Conservation (phyloP, 2,329 filamentous ascomycete genomes). For the Chaetomiaceae sp. region DNA sequence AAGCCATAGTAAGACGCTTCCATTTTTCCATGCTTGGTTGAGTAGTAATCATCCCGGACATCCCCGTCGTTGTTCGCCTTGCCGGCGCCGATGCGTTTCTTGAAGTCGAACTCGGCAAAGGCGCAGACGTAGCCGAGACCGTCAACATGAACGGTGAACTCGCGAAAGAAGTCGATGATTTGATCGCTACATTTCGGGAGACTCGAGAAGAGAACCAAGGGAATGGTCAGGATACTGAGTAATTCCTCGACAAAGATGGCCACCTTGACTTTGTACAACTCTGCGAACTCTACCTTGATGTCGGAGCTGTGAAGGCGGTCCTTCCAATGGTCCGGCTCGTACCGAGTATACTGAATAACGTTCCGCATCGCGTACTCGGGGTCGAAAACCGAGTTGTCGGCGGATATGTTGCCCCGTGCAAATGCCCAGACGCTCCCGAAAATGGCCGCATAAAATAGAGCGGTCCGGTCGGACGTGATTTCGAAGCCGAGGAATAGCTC, state of each 20-base stretch:
- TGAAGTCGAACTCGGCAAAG: conserved; percentile 96
- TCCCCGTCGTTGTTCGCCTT: conserved; percentile 45
- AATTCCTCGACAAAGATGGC: conserved; percentile 91
- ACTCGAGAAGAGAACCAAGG: conserved; percentile 80
- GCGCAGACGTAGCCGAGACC: conserved; percentile 95
- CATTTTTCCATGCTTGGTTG: conserved; percentile 96
- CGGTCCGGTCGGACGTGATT: conserved; percentile 80
- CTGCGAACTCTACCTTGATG: conserved; percentile 83
- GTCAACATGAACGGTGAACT: conserved; percentile 96
- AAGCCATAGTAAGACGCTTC: conserved; percentile 96
- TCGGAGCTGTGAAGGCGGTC: conserved; percentile 88
- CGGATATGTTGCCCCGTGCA: conserved; percentile 76
- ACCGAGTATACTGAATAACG: conserved; percentile 90
- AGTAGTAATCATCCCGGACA: conserved; percentile 85
- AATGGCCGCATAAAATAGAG: conserved; percentile 82
- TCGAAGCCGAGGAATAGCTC: conserved; percentile 91
- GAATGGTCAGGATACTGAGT: conserved; percentile 85
- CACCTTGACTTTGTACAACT: conserved; percentile 87
- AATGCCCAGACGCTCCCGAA: conserved; percentile 80
- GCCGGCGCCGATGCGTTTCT: conserved; percentile 60
- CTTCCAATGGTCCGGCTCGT: conserved; percentile 84
- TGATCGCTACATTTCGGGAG: conserved; percentile 85
- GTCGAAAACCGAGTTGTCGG: conserved; percentile 85
- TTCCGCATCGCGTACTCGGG: conserved; percentile 83
- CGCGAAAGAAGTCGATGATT: conserved; percentile 94